A percentile compares a stretch with the other conserved stretches of the same genome.
Evolutionary conservation across 345 rosid genomes (phyloP).

Genomic region (Populus tremula): DNA sequence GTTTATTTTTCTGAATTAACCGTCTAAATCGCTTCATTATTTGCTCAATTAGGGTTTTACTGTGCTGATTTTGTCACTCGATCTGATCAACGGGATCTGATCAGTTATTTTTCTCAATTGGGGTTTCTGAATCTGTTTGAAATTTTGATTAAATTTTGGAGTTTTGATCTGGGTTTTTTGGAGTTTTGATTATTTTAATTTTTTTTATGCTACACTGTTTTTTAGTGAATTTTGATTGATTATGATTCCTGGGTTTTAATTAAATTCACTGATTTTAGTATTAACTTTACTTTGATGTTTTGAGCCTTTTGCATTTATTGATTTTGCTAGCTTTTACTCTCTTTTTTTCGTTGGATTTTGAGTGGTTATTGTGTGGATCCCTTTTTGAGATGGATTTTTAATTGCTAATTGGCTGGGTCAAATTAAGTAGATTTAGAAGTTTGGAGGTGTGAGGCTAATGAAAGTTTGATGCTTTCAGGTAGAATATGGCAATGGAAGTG

Average conservation of each 20-base stretch:
- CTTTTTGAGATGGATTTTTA: neutral
- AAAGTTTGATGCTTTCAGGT: conserved; percentile 14
- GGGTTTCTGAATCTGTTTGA: neutral
- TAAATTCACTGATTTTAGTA: neutral
- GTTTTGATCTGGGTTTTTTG: conserved; percentile 16
- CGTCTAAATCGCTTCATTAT: neutral
- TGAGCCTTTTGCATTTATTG: neutral
- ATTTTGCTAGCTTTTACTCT: neutral
- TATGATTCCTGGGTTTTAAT: neutral
- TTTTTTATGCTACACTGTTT: neutral
- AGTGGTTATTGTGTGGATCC: neutral
- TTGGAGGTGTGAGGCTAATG: neutral
- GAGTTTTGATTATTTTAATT: neutral
- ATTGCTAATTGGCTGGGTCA: neutral
- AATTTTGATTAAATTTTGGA: conserved; percentile 8
- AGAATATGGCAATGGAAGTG: conserved; percentile 47
- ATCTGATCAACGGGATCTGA: no score
- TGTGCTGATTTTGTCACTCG: no score
- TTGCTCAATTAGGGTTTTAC: neutral
- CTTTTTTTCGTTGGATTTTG: neutral
- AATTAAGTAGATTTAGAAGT: neutral
- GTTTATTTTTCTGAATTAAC: neutral
- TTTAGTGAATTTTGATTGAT: neutral
- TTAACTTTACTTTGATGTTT: neutral
- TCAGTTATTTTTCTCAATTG: neutral